These are phyloP conservation scores for Echites panduratus DNA, from an alignment of 257 asterid genomes.

Conservation along the genomic window DNA sequence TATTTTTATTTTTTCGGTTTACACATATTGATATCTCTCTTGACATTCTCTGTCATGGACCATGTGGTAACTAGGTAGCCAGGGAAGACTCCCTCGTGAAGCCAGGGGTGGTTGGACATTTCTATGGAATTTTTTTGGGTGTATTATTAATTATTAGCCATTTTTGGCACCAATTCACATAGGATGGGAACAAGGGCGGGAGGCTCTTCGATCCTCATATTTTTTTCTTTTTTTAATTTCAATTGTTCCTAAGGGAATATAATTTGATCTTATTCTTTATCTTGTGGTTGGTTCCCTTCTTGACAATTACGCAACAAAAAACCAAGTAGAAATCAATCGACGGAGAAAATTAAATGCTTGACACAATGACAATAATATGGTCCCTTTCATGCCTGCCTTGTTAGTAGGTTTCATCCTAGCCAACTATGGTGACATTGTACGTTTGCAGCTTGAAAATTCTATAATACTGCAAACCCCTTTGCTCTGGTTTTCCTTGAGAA, in stretches of 20 bases:
- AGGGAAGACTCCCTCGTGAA: not conserved
- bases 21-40: not conserved
- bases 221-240: too few relatives aligned
- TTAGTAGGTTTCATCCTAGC: not conserved
- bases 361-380: conserved; percentile 10
- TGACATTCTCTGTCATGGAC: conserved; percentile 12
- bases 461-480: too few relatives aligned
- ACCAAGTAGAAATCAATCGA: not conserved
- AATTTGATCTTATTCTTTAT: not conserved
- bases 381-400: conserved; percentile 7
- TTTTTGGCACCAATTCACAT: conserved; percentile 10
- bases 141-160: conserved; percentile 8
- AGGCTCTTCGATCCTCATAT: conserved; percentile 1
- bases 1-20: too few relatives aligned
- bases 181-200: conserved; percentile 1
- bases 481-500: not conserved
- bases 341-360: not conserved
- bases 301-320: not conserved
- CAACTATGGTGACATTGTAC: too few relatives aligned
- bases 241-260: conserved; percentile 9
- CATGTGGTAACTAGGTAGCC: conserved; percentile 9
- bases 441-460: not conserved
- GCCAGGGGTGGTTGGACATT: conserved; percentile 5
- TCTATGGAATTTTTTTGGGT: conserved; percentile 11
- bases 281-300: not conserved